Conservation (phyloP, 805 yeast species). For the Blastobotrys muscicola region DNA sequence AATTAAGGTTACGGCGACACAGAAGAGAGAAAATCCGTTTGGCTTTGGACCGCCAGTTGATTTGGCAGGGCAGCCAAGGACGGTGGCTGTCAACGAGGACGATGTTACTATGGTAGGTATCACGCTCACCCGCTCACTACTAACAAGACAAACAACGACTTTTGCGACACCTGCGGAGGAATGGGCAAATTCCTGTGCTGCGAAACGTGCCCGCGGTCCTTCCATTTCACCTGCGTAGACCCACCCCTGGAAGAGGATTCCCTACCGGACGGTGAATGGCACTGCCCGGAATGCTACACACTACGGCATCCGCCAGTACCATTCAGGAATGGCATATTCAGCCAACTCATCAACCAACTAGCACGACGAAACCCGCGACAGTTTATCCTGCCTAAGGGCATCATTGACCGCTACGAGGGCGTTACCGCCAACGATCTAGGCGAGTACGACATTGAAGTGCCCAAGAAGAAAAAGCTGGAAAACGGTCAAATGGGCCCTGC, state of each 20-base stretch:
- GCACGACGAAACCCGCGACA: conserved; percentile 56
- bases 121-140: too few species aligned
- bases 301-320: conserved; percentile 32
- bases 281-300: conserved; percentile 64
- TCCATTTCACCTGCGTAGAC: conserved; percentile 83
- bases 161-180: conserved; percentile 83
- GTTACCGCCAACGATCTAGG: conserved; percentile 61
- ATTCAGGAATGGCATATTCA: conserved; percentile 35
- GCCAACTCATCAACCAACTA: conserved; percentile 49
- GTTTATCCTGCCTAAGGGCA: conserved; percentile 53
- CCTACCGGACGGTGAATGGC: conserved; percentile 86
- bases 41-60: conserved; percentile 31
- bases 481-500: conserved; percentile 4
- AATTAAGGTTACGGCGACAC: conserved; percentile 9
- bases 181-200: conserved; percentile 88
- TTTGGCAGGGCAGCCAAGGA: conserved; percentile 28
- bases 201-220: conserved; percentile 85
- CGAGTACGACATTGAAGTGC: conserved; percentile 59
- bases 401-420: conserved; percentile 65
- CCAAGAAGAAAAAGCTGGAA: conserved; percentile 31
- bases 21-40: conserved; percentile 33
- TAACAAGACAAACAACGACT: conserved; percentile 63
- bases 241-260: conserved; percentile 74
- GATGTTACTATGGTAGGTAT: too few species aligned
- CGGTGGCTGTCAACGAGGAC: too few species aligned